Conservation (phyloP, 2,329 filamentous ascomycete species). For the Aspergillus eucalypticola region DNA sequence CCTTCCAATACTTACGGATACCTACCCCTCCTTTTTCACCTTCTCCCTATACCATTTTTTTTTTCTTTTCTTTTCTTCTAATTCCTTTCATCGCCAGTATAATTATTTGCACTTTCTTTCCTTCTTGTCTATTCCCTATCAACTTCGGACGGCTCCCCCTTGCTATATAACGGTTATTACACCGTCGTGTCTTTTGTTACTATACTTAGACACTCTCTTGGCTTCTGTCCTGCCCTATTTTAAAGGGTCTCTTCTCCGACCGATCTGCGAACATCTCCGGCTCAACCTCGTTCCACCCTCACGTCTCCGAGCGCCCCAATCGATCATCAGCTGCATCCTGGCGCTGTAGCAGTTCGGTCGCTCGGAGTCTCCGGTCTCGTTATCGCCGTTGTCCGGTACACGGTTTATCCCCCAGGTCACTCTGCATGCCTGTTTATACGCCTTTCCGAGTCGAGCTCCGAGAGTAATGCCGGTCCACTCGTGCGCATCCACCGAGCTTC, state of each 20-base stretch:
- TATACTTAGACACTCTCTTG: slow-evolving; percentile 17
- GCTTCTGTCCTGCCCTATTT: slow-evolving; percentile 6
- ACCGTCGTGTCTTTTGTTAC: slow-evolving; percentile 9
- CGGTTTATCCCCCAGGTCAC: slow-evolving; percentile 18
- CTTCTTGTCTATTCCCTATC: not conserved
- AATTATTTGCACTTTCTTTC: slow-evolving; percentile 5
- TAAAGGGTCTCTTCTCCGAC: slow-evolving; percentile 13
- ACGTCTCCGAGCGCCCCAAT: slow-evolving; percentile 8
- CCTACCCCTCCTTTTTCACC: slow-evolving; percentile 12
- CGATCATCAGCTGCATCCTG: slow-evolving; percentile 23
- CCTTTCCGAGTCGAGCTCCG: slow-evolving; percentile 16
- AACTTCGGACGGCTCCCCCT: not conserved
- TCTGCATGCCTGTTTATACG: slow-evolving; percentile 21
- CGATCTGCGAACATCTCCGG: slow-evolving; percentile 9
- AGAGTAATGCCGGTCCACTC: slow-evolving; percentile 38
- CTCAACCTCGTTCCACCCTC: slow-evolving; percentile 13
- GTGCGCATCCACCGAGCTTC: slow-evolving; percentile 27
- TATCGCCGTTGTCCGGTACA: slow-evolving; percentile 33
- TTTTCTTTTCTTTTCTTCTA: slow-evolving; percentile 13
- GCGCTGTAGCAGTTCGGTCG: slow-evolving; percentile 38
- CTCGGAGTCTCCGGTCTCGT: slow-evolving; percentile 12
- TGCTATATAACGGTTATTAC: slow-evolving; percentile 15
- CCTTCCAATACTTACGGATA: slow-evolving; percentile 11
- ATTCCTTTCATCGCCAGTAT: slow-evolving; percentile 2
- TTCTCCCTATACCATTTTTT: not conserved